Conservation (phyloP, 2,329 filamentous ascomycete genomes). For the Arthrobotrys sinensis region DNA sequence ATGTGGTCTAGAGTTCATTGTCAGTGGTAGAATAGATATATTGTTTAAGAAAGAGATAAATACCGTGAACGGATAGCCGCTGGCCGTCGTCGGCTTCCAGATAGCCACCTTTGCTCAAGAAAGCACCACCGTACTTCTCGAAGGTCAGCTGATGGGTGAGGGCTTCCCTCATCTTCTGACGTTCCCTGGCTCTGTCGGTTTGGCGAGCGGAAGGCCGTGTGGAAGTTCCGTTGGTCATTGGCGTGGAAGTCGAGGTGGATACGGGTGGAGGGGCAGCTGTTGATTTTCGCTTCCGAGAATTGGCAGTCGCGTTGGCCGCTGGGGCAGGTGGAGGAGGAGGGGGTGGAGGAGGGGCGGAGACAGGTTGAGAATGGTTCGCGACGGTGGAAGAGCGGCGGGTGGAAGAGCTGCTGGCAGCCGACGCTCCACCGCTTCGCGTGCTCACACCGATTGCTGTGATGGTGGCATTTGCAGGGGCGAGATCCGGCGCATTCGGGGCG, state of each 20-base stretch:
- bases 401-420: slow-evolving; percentile 64
- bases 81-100: slow-evolving; percentile 93
- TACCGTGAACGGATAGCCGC: slow-evolving; percentile 86
- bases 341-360: slow-evolving; percentile 17
- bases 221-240: slow-evolving; percentile 63
- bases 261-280: slow-evolving; percentile 62
- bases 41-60: slow-evolving; percentile 60
- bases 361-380: slow-evolving; percentile 50
- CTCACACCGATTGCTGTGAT: slow-evolving; percentile 66
- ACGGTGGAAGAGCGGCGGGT: slow-evolving; percentile 66
- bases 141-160: slow-evolving; percentile 93
- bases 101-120: slow-evolving; percentile 78
- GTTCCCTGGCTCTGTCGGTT: slow-evolving; percentile 65
- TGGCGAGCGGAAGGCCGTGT: slow-evolving; percentile 67
- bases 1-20: slow-evolving; percentile 77
- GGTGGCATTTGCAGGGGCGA: slow-evolving; percentile 70
- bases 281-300: slow-evolving; percentile 59
- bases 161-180: slow-evolving; percentile 68
- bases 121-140: slow-evolving; percentile 76
- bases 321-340: slow-evolving; percentile 31
- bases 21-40: not conserved
- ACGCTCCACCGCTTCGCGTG: slow-evolving; percentile 61
- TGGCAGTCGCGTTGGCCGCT: slow-evolving; percentile 42
- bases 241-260: slow-evolving; percentile 64
- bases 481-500: slow-evolving; percentile 73